These are phyloP conservation scores for Lachnellula arida DNA, from an alignment of 2,329 filamentous ascomycete genomes.

Conservation along the genomic window DNA sequence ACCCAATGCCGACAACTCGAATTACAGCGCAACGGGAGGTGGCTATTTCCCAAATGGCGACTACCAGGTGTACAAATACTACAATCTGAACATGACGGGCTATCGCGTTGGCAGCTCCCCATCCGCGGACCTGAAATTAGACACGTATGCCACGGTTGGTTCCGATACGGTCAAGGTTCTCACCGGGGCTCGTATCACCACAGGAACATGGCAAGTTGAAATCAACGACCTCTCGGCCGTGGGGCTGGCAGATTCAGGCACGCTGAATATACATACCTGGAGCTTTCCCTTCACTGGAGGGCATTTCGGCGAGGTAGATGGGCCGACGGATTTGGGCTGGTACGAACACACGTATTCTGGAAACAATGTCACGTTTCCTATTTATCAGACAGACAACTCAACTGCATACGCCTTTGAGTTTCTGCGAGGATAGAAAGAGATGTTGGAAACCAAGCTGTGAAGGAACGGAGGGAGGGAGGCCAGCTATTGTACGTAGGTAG, in stretches of 20 bases:
- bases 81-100: slow-evolving; percentile 41
- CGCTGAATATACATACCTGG: slow-evolving; percentile 25
- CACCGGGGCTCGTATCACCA: slow-evolving; percentile 14
- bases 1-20: slow-evolving; percentile 9
- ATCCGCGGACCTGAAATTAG: slow-evolving; percentile 22
- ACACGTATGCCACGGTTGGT: slow-evolving; percentile 22
- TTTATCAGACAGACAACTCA: slow-evolving; percentile 34
- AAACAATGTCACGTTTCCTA: slow-evolving; percentile 34
- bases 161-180: slow-evolving; percentile 17
- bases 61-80: slow-evolving; percentile 46
- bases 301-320: slow-evolving; percentile 21
- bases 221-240: slow-evolving; percentile 17
- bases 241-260: slow-evolving; percentile 18
- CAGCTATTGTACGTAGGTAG: too few species aligned
- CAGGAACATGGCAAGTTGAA: slow-evolving; percentile 24
- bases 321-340: slow-evolving; percentile 29
- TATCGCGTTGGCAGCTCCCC: slow-evolving; percentile 34
- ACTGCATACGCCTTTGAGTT: slow-evolving; percentile 41
- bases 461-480: neutral
- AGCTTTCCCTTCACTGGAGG: slow-evolving; percentile 23
- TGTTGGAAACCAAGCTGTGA: neutral
- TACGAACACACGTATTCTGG: slow-evolving; percentile 33
- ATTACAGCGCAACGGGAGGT: slow-evolving; percentile 17
- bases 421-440: neutral
- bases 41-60: slow-evolving; percentile 39